Conservation (phyloP, 805 yeast species). For the Sugiyamaella boreocaroliniensis region DNA sequence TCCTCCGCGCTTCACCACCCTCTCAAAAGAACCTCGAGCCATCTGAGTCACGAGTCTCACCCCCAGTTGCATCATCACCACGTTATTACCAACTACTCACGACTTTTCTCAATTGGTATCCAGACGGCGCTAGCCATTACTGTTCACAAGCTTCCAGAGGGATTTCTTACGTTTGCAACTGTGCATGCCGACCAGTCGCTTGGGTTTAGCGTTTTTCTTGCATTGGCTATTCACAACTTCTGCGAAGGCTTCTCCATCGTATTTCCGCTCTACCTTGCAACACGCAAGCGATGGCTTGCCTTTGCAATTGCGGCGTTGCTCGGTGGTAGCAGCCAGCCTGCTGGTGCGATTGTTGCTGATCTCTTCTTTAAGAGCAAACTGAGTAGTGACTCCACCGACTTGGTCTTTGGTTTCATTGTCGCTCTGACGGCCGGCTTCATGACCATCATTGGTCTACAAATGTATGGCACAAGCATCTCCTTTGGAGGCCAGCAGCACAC, state of each 20-base stretch:
- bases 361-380: conserved; percentile 38
- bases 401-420: conserved; percentile 56
- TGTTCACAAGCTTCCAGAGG: conserved; percentile 91
- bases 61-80: conserved; percentile 60
- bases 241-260: conserved; percentile 95
- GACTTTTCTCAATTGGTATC: conserved; percentile 77
- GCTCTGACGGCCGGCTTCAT: conserved; percentile 79
- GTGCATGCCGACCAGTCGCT: conserved; percentile 57
- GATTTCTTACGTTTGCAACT: conserved; percentile 80
- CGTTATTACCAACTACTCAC: conserved; percentile 66
- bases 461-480: conserved; percentile 76
- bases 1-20: neutral
- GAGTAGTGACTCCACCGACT: conserved; percentile 29
- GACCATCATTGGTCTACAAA: conserved; percentile 71
- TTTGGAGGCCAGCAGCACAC: conserved; percentile 66
- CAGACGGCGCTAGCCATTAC: conserved; percentile 86
- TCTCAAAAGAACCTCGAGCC: neutral
- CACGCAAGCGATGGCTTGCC: conserved; percentile 57
- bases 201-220: conserved; percentile 75
- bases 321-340: conserved; percentile 82
- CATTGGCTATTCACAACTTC: conserved; percentile 82
- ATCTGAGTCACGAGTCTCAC: neutral
- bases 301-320: conserved; percentile 55
- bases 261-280: conserved; percentile 75
- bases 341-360: conserved; percentile 76